Base-by-base conservation (phyloP, 169 alveolate genomes). In the Eimeria zaria region DNA sequence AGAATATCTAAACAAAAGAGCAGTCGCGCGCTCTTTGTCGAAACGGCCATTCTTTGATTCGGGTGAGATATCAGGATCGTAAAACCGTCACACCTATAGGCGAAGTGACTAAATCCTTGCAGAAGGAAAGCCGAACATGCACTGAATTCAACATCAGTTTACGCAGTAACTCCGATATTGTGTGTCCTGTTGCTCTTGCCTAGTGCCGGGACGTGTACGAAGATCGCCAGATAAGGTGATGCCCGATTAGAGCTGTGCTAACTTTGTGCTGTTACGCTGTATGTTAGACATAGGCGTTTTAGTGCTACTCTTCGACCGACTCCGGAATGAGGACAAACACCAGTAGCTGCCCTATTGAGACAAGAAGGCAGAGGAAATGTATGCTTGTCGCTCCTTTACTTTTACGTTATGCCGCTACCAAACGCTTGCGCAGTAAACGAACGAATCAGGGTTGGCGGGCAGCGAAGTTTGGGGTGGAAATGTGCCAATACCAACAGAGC, bases 241-340 rank as follows among this genome's bases (percentile, higher is more conserved):
- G 80, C 4, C 80, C 3, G 80, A 36, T 27, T 5, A 73, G 16
- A 14, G 18, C 58, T 30, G 27, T 12, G 53, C 3, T 22, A 8
- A 18, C 24, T n/a, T 22, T 46, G 44, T 46, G 89, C 22, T 18
- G 16, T 1, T 78, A 67, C 67, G 84, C 27, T 78, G 73, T 39
- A 74, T 9, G n/a, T 48, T 53, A 83, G 91, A 83, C 73, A 53
- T 83, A 22, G 91, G 74, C 51, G 91, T 83, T 24, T 83, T 83
- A 74, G 91, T 83, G 74, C 74, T 83, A 51, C 91, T 83, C 64
- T 83, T 55, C 6, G 24, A 27, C 91, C 88, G 27, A 9, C 18
- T 24, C 83, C 46, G 12, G 24, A 39, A 71, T 36, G 20, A 24
- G n/a, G 27, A 71, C 51, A 30, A 71, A 36, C 9, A 7, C 55